These are phyloP conservation scores for Gymnopilus dilepis DNA, from an alignment of 768 basidiomycete genomes.

Conservation along the genomic window DNA sequence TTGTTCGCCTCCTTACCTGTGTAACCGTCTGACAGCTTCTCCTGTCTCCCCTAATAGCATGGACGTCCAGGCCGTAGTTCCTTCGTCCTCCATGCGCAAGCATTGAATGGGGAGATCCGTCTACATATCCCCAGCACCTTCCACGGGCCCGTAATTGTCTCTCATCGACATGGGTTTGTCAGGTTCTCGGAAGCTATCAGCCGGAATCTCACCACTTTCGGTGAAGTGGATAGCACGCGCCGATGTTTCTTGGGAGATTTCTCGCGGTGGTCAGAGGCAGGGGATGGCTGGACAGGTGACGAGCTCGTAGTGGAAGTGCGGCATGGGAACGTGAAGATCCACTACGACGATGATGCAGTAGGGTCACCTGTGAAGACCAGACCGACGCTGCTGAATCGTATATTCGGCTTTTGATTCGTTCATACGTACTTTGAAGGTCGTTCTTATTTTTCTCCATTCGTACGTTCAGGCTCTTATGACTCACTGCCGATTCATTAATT, in stretches of 20 bases:
- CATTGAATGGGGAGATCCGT: constrained; percentile 38
- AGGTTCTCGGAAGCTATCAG: constrained; percentile 40
- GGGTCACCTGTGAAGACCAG: constrained; percentile 27
- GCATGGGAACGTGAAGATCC: constrained; percentile 42
- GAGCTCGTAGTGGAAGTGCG: constrained; percentile 41
- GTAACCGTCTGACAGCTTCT: not conserved
- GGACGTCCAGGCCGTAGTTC: constrained; percentile 27
- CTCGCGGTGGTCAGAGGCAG: constrained; percentile 29
- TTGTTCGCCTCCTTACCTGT: not conserved
- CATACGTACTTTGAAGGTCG: not conserved
- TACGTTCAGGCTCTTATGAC: not conserved
- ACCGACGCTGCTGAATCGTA: constrained; percentile 27
- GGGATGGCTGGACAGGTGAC: constrained; percentile 43
- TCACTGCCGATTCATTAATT: not conserved
- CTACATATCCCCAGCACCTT: constrained; percentile 47
- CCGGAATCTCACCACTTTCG: constrained; percentile 35
- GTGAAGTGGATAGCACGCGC: constrained; percentile 35
- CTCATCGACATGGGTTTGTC: constrained; percentile 36
- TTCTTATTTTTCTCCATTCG: not conserved
- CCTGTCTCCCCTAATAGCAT: constrained; percentile 14
- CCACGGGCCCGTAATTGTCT: constrained; percentile 41
- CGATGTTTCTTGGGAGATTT: constrained; percentile 51
- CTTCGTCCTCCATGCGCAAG: constrained; percentile 30
- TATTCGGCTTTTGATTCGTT: constrained; percentile 30
- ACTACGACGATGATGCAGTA: constrained; percentile 41